Base-by-base conservation (phyloP, 805 yeast species). In the Lachancea quebecensis region DNA sequence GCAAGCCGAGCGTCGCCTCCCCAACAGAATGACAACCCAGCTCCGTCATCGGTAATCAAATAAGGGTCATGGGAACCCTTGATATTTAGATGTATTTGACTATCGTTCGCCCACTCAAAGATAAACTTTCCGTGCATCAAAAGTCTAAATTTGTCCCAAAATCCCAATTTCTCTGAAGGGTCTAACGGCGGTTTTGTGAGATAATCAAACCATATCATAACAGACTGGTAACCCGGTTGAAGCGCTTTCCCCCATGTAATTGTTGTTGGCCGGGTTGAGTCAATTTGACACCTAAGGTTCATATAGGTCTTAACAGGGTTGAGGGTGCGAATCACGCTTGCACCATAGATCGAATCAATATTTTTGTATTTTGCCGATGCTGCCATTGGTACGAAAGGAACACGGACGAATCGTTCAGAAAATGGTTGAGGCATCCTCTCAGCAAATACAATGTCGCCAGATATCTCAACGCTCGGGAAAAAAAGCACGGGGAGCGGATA, bases 151-250 rank as follows among this genome's bases (percentile, higher is more conserved):
- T 82, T 82, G 60, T 82, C 89, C 89, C 89, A 82, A 53, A 81
- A 79, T 4, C 89, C 89, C 7, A 82, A 55, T 50, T 78, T 78
- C 8, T 71, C 66, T 2, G 85, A 79, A 1, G 78, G 78, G 56
- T 82, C 89, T 21, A 81, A 59, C 2, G 85, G 85, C 1, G 89
- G 85, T 54, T 81, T 82, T 0, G 86, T 79, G 42, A 81, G 71
- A 42, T 72, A 77, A 59, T 82, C 88, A 57, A 81, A 77, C 63
- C 81, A 78, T 37, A 77, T 60, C 80, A 81, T 77, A 1, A 79
- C 75, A 21, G 81, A 73, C 56, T 73, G 73, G 31, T 79, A 64
- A 2, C 81, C 82, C 0, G 86, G 79, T 50, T 73, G 82, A 38
- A 79, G 66, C 0, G 85, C 71, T 46, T 79, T 77, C 40, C 85